Evolutionary conservation across 352 stramenopile species (phyloP).

Genomic region (Aphanomyces invadans): DNA sequence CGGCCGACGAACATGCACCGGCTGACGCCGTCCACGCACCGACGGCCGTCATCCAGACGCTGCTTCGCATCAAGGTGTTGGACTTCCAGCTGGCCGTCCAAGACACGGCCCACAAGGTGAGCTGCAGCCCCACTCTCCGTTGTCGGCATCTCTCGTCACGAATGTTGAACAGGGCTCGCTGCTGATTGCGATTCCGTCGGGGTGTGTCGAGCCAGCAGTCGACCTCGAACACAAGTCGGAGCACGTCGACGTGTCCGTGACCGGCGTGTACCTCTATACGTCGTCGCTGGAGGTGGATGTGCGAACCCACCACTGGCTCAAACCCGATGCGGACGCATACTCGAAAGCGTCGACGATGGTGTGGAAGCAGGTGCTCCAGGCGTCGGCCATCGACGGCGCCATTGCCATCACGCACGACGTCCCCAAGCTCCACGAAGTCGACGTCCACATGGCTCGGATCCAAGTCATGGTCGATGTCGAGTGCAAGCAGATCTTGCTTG

Average conservation of each 20-base stretch:
- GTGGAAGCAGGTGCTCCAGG: conserved; percentile 8
- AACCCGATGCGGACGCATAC: background rate
- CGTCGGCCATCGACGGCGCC: background rate
- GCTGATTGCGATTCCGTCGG: conserved; percentile 52
- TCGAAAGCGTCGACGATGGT: conserved; percentile 11
- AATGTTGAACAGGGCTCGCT: conserved; percentile 38
- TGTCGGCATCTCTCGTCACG: background rate
- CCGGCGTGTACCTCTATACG: conserved; percentile 32
- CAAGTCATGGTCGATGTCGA: conserved; percentile 12
- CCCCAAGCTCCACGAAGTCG: conserved; percentile 6
- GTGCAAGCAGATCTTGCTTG: conserved; percentile 20
- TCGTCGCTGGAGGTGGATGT: conserved; percentile 23
- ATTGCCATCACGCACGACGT: conserved; percentile 16
- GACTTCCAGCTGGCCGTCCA: conserved; percentile 76
- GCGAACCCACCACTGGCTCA: conserved; percentile 14
- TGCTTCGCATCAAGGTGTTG: conserved; percentile 46
- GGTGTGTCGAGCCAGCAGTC: conserved; percentile 46
- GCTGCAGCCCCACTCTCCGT: no score
- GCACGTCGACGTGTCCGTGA: conserved; percentile 48
- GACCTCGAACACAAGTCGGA: conserved; percentile 45
- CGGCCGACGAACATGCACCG: no score
- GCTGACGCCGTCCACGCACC: background rate
- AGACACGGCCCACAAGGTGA: conserved; percentile 53
- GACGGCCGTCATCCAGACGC: background rate
- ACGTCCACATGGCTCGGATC: conserved; percentile 7